phyloP scores from a whole-genome alignment of 75 land plant genomes.

The Larix kaempferi region DNA sequence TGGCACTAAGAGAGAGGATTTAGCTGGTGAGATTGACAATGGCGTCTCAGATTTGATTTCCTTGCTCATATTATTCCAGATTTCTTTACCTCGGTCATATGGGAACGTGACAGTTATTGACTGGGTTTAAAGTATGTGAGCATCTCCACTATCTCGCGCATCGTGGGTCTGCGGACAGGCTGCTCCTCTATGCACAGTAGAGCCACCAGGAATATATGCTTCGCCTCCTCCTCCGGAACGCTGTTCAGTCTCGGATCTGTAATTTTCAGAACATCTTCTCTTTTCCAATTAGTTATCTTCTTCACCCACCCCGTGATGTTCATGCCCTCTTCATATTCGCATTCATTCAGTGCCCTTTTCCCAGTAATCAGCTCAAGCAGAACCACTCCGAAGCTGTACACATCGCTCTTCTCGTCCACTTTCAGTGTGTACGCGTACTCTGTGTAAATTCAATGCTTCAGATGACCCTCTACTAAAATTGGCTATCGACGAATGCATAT shows the following conservation, averaged over 20 bases:
- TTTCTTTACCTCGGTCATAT: too few relatives aligned
- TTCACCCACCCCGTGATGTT: slow-evolving; percentile 50
- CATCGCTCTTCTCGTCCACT: slow-evolving; percentile 63
- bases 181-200: slow-evolving; percentile 40
- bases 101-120: too few relatives aligned
- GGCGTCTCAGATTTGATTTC: too few relatives aligned
- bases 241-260: not conserved
- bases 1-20: too few relatives aligned
- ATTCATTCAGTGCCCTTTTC: slow-evolving; percentile 32
- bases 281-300: slow-evolving; percentile 4
- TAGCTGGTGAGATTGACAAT: too few relatives aligned
- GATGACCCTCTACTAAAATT: too few relatives aligned
- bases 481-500: too few relatives aligned
- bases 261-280: slow-evolving; percentile 8
- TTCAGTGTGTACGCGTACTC: slow-evolving; percentile 57
- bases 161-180: slow-evolving; percentile 44
- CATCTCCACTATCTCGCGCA: slow-evolving; percentile 53
- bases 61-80: too few relatives aligned
- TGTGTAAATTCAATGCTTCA: slow-evolving; percentile 20
- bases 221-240: slow-evolving; percentile 24
- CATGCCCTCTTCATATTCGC: slow-evolving; percentile 41
- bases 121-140: slow-evolving; percentile 26
- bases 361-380: slow-evolving; percentile 56
- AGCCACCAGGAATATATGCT: slow-evolving; percentile 43
- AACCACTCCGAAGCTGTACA: slow-evolving; percentile 65